phyloP scores from a whole-genome alignment of 164 flowering plant species.

The Dillenia suffruticosa region DNA sequence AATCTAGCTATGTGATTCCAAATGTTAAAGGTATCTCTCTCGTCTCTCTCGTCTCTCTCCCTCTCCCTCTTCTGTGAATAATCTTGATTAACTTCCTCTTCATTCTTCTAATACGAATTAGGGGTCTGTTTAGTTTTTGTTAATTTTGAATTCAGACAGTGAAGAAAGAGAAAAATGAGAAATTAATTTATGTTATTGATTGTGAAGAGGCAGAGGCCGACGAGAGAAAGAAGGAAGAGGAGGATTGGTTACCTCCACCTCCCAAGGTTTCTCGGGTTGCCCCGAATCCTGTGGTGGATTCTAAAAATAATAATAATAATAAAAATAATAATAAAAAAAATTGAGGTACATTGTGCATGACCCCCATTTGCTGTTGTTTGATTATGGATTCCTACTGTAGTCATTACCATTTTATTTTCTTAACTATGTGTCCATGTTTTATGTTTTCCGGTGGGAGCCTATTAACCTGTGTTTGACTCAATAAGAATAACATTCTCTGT shows the following conservation, averaged over 20 bases:
- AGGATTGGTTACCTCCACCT: slow-evolving; percentile 83
- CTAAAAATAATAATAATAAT: too few species aligned
- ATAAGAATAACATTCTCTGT: too few species aligned
- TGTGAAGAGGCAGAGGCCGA: slow-evolving; percentile 25
- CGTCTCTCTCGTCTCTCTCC: too few species aligned
- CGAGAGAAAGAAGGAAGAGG: slow-evolving; percentile 34
- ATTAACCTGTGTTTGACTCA: too few species aligned
- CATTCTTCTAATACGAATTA: background rate
- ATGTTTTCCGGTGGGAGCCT: too few species aligned
- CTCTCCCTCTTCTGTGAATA: background rate
- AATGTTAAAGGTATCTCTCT: too few species aligned
- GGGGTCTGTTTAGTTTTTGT: background rate
- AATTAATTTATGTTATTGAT: slow-evolving; percentile 19
- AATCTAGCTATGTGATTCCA: too few species aligned
- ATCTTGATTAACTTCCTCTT: background rate
- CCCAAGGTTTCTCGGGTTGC: slow-evolving; percentile 32
- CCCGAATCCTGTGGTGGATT: slow-evolving; percentile 33
- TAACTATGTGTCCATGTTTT: too few species aligned
- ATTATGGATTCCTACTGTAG: too few species aligned
- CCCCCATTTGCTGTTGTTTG: too few species aligned
- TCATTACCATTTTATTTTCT: too few species aligned
- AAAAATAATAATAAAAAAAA: slow-evolving; percentile 49
- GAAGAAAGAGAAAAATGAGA: slow-evolving; percentile 18
- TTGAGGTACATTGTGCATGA: slow-evolving; percentile 44
- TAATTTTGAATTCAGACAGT: slow-evolving; percentile 19